Conservation (phyloP, 176 grass and related monocot species). For the Avena insularis region DNA sequence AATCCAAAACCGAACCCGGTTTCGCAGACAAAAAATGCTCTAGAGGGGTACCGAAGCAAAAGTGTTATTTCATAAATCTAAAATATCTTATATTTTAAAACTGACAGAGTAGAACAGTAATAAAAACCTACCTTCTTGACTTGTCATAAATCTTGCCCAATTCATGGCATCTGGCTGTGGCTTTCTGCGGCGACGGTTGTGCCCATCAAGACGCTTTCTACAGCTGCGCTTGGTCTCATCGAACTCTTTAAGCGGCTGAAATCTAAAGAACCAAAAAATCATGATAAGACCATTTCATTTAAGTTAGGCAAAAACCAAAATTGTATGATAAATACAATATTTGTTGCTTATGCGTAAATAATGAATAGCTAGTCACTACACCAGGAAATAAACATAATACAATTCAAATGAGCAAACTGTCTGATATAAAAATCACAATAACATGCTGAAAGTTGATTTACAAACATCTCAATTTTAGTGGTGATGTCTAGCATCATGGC, state of each 20-base stretch:
- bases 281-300: conserved; percentile 34
- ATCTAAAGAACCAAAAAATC: conserved; percentile 50
- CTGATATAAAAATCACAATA: neutral
- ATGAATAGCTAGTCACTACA: neutral
- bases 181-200: conserved; percentile 90
- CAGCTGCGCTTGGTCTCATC: conserved; percentile 91
- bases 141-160: conserved; percentile 60
- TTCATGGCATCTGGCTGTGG: conserved; percentile 65
- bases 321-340: neutral
- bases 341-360: neutral
- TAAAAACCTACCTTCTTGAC: conserved; percentile 65
- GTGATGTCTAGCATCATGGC: no score
- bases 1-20: no score
- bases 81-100: no score
- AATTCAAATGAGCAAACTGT: neutral
- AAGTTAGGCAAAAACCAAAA: neutral
- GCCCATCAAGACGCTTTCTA: conserved; percentile 89
- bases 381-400: conserved; percentile 1
- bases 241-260: conserved; percentile 87
- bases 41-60: no score
- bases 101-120: neutral
- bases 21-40: no score
- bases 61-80: no score
- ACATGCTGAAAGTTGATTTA: neutral
- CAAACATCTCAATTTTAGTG: neutral